Evolutionary conservation across 331 rosid genomes (phyloP).

Genomic region (Acacia concinna): DNA sequence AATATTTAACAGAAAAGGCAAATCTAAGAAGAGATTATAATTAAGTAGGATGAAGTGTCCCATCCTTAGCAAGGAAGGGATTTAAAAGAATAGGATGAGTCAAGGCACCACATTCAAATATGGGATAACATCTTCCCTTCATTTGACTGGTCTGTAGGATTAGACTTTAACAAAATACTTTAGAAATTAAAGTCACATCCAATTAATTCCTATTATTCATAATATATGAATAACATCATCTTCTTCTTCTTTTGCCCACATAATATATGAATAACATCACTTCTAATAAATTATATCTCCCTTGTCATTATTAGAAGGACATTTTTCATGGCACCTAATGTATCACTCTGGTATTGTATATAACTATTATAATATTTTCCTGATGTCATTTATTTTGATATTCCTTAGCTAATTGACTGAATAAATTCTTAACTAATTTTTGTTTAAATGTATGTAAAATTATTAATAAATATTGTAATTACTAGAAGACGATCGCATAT

Average conservation of each 20-base stretch:
- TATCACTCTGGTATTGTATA: no score
- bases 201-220: not conserved
- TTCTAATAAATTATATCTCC: not conserved
- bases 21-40: constrained; percentile 7
- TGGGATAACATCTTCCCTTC: constrained; percentile 23
- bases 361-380: no score
- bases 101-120: constrained; percentile 48
- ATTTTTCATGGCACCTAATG: not conserved
- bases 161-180: not conserved
- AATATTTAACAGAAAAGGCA: not conserved
- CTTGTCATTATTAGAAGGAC: not conserved
- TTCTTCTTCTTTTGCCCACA: no score
- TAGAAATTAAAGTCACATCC: not conserved
- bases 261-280: not conserved
- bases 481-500: not conserved
- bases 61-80: constrained; percentile 31
- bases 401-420: not conserved
- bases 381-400: no score
- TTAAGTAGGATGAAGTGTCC: constrained; percentile 3
- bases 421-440: not conserved
- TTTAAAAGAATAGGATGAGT: constrained; percentile 27
- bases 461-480: not conserved
- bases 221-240: not conserved
- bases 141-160: not conserved
- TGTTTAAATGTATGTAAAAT: not conserved